phyloP scores from a whole-genome alignment of 176 grass and related monocot species.

The Oryza longistaminata region DNA sequence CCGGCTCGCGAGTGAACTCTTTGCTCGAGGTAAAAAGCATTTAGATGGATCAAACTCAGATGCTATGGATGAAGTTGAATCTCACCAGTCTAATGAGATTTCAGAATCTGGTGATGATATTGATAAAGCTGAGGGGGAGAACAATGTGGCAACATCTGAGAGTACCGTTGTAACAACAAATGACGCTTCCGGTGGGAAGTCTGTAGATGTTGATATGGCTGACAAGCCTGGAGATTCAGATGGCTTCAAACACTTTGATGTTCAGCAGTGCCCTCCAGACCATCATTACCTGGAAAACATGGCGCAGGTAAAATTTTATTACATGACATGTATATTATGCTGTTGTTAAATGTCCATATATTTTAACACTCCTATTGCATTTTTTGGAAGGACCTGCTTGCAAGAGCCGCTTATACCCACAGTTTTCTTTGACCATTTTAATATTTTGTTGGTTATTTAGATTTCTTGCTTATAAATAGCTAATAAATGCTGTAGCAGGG shows the following conservation, averaged over 20 bases:
- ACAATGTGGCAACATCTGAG: constrained; percentile 25
- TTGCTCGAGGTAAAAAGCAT: constrained; percentile 78
- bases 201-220: constrained; percentile 36
- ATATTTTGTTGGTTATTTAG: constrained; percentile 14
- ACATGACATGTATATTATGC: neutral
- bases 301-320: constrained; percentile 43
- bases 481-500: constrained; percentile 52
- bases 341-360: neutral
- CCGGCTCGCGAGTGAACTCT: constrained; percentile 67
- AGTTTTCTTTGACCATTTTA: constrained; percentile 14
- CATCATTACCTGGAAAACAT: constrained; percentile 78
- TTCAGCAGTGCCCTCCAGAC: constrained; percentile 68
- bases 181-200: constrained; percentile 30
- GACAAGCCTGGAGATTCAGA: constrained; percentile 47
- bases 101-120: constrained; percentile 70
- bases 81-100: constrained; percentile 45
- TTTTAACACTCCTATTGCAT: neutral
- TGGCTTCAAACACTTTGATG: constrained; percentile 89
- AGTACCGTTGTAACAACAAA: constrained; percentile 28
- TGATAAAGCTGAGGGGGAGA: constrained; percentile 45
- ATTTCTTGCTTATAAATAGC: neutral
- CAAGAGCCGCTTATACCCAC: neutral
- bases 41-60: constrained; percentile 59
- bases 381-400: neutral
- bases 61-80: constrained; percentile 63